Evolutionary conservation across 2,329 filamentous ascomycete species (phyloP).

Genomic region (Penicillium fuscoglaucum): DNA sequence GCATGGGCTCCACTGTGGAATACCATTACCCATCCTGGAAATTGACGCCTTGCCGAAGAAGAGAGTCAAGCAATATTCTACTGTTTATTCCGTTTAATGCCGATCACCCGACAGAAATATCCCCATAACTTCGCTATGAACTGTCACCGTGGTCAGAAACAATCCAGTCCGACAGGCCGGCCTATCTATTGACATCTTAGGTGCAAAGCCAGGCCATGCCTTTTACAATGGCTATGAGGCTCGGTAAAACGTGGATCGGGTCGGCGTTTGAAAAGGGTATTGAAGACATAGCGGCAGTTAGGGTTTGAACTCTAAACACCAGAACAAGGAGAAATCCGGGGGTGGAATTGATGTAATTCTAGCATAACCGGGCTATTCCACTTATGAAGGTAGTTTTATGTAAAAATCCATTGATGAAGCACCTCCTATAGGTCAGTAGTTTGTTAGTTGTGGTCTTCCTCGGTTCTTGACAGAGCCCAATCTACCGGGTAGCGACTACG

Average conservation of each 20-base stretch:
- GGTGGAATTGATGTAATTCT: neutral
- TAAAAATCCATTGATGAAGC: neutral
- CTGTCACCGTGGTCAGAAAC: neutral
- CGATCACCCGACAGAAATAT: neutral
- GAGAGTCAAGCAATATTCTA: neutral
- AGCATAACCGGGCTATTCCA: neutral
- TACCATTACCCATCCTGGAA: neutral
- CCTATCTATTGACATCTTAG: neutral
- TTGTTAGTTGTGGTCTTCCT: neutral
- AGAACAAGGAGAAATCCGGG: neutral
- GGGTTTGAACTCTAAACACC: neutral
- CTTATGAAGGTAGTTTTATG: neutral
- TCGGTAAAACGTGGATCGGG: neutral
- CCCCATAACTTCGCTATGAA: neutral
- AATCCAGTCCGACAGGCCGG: neutral
- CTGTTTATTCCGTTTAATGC: neutral
- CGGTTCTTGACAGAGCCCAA: neutral
- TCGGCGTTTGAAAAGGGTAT: neutral
- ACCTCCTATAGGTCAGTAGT: neutral
- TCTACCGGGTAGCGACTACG: neutral
- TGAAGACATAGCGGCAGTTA: neutral
- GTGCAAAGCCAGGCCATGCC: neutral
- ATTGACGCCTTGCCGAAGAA: neutral
- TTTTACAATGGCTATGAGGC: neutral
- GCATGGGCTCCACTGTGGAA: neutral